Evolutionary conservation across 2,329 filamentous ascomycete species (phyloP).

Genomic region (Scytalidium sp.): DNA sequence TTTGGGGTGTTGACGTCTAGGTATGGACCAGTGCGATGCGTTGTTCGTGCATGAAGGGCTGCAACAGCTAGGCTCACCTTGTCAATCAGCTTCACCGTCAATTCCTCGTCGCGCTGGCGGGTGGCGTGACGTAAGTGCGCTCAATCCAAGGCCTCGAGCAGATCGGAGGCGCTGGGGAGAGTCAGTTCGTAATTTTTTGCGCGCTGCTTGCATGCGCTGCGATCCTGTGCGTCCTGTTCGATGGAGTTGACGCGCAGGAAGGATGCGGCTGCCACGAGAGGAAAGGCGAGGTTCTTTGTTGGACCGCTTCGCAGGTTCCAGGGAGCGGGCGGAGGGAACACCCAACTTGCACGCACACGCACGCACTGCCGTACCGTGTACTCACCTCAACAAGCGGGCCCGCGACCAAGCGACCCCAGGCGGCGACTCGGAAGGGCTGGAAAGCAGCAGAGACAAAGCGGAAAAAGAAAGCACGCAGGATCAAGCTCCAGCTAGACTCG

Average conservation of each 20-base stretch:
- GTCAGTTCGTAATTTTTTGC: too few relatives aligned
- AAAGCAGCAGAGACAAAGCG: background rate
- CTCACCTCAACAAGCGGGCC: too few relatives aligned
- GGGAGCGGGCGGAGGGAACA: background rate
- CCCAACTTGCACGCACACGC: too few relatives aligned
- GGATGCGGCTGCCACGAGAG: slow-evolving; percentile 10
- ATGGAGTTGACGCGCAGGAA: slow-evolving; percentile 17
- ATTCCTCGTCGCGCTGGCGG: slow-evolving; percentile 20
- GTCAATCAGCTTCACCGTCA: slow-evolving; percentile 26
- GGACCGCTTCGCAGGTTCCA: background rate
- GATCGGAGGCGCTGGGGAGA: slow-evolving; percentile 4
- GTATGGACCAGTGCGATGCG: slow-evolving; percentile 29
- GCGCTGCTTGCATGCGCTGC: slow-evolving; percentile 13
- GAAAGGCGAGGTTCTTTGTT: background rate
- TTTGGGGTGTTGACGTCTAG: slow-evolving; percentile 22
- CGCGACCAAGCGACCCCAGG: too few relatives aligned
- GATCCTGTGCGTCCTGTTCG: slow-evolving; percentile 8
- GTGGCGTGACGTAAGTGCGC: slow-evolving; percentile 17
- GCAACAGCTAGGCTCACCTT: slow-evolving; percentile 31
- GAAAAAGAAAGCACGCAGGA: background rate
- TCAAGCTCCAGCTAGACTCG: too few relatives aligned
- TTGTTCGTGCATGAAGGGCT: slow-evolving; percentile 28
- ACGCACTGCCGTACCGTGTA: too few relatives aligned
- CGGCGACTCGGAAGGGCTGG: too few relatives aligned
- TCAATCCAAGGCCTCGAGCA: slow-evolving; percentile 10